Evolutionary conservation across 2,329 filamentous ascomycete species (phyloP), one percentile per base, ranked within the genome.

Genomic region (Pyrenophora tritici-repentis): DNA sequence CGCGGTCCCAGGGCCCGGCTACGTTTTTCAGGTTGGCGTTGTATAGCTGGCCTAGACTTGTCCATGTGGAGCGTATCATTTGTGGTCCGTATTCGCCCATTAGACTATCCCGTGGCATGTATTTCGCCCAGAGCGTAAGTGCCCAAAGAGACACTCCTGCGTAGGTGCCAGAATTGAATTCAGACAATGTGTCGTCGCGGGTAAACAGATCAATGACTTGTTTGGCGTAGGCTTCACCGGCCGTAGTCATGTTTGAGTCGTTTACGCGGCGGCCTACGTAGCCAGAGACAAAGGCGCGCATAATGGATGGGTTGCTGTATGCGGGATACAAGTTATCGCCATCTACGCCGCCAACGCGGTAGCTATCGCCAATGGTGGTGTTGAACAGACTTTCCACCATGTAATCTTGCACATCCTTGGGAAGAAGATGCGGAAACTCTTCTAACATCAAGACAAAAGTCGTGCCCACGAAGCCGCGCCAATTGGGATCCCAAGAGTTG

Each of bases 121-220:
- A 87, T 54, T 85, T 85, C 10, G 78, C 78, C 79, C 83, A 85
- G 0, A 86, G 67, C 2, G 81, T 79, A 5, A 87, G 71, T 0
- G 81, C 84, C 40, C 78, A 84, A 2, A 87, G 72, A 0, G 82
- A 84, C 0, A 87, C 81, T 0, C 85, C 85, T 0, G 82, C 81
- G 59, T 87, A 87, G 0, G 85, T 87, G 4, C 81, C 81, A 0
- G 79, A 81, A 59, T 86, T 86, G 67, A 85, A 86, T 58, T 86
- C 84, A 2, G 82, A 84, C 1, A 87, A 75, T 0, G 84, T 86
- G 53, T 81, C 73, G 46, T 79, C 76, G 4, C 75, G 73, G 52
- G 80, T 74, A 56, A 86, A 87, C 0, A 87, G 75, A 24, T 81
- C 75, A 6, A 86, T 74, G 35, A 86, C 76, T 7, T 83, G 76